Conservation (phyloP, 306 rosid genomes). For the Canavalia gladiata region DNA sequence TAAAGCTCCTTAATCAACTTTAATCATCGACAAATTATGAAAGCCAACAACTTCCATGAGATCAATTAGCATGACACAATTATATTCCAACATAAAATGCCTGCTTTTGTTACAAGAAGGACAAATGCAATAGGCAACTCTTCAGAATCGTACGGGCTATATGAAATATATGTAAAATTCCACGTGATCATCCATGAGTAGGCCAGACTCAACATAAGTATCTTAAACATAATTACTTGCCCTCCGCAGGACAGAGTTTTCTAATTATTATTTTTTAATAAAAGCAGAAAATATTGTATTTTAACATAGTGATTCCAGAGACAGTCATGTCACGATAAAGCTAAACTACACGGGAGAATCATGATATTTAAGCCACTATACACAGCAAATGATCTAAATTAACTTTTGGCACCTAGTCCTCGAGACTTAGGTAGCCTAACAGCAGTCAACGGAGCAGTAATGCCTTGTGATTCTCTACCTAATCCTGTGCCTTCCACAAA, state of each 20-base stretch:
- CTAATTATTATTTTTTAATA: not conserved
- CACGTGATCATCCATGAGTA: not conserved
- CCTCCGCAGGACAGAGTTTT: slow-evolving; percentile 6
- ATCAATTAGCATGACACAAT: not conserved
- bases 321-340: slow-evolving; percentile 32
- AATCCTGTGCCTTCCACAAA: slow-evolving; percentile 87
- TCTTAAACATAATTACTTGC: slow-evolving; percentile 35
- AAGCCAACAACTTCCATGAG: not conserved
- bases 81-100: not conserved
- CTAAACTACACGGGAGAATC: slow-evolving; percentile 23
- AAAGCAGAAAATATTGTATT: not conserved
- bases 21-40: not conserved
- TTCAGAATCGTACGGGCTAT: not conserved
- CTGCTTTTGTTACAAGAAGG: not conserved
- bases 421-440: slow-evolving; percentile 76
- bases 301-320: slow-evolving; percentile 13
- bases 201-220: not conserved
- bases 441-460: slow-evolving; percentile 74
- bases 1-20: not conserved
- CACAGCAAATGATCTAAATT: slow-evolving; percentile 33
- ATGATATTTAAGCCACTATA: not conserved
- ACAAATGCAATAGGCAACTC: not conserved
- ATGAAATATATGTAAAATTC: not conserved
- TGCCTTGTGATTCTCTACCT: slow-evolving; percentile 86
- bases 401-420: slow-evolving; percentile 82